Evolutionary conservation across 148 eudicot genomes (phyloP).

Genomic region (Tetragonia tetragonoides): DNA sequence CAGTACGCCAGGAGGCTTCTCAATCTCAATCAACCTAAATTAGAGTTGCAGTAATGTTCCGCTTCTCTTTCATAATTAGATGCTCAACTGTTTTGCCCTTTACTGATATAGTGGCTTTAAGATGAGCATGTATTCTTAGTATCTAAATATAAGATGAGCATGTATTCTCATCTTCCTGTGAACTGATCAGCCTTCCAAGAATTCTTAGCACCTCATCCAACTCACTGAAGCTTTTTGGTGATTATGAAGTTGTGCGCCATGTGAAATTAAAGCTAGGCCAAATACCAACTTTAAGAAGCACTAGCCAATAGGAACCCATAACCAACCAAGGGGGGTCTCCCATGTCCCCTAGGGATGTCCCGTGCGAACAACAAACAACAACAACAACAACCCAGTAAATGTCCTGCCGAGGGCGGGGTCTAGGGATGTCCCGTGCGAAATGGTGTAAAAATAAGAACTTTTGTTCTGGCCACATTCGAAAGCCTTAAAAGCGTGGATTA

Average conservation of each 20-base stretch:
- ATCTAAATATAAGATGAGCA: too few relatives aligned
- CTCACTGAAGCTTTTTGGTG: not conserved
- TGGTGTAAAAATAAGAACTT: too few relatives aligned
- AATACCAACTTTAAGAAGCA: not conserved
- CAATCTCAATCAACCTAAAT: not conserved
- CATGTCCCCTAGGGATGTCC: too few relatives aligned
- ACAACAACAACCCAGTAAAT: too few relatives aligned
- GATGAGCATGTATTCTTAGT: not conserved
- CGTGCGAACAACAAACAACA: too few relatives aligned
- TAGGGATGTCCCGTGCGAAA: too few relatives aligned
- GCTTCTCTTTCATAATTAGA: not conserved
- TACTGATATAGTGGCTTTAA: not conserved
- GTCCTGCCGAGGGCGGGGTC: too few relatives aligned
- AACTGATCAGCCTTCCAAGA: not conserved
- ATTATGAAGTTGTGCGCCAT: not conserved
- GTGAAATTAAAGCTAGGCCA: not conserved
- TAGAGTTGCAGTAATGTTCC: not conserved
- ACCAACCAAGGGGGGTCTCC: too few relatives aligned
- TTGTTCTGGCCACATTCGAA: too few relatives aligned
- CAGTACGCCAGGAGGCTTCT: not conserved
- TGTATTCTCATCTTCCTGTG: not conserved
- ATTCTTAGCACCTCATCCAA: not conserved
- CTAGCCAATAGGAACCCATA: too few relatives aligned
- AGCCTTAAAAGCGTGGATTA: too few relatives aligned
- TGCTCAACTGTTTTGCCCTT: not conserved